phyloP scores from a whole-genome alignment of 208 protist genomes.

The Strigomonas culicis region DNA sequence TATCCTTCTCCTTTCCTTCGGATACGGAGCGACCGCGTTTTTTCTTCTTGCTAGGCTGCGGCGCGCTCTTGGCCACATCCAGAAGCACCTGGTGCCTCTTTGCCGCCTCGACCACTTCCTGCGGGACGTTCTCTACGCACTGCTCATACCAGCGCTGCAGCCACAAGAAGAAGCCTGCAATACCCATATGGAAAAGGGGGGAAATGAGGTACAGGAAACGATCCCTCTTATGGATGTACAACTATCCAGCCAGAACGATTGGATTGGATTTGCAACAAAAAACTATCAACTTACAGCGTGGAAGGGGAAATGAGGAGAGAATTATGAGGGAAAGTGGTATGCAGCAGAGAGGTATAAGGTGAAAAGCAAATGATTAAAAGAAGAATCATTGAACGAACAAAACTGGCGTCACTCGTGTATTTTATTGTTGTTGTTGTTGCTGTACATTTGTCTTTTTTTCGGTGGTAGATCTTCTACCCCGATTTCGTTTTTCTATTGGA shows the following conservation, averaged over 20 bases:
- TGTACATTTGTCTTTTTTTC: too few species aligned
- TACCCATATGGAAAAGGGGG: slow-evolving; percentile 52
- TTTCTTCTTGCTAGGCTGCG: too few species aligned
- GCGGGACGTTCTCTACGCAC: slow-evolving; percentile 82
- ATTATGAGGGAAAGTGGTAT: not conserved
- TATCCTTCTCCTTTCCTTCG: slow-evolving; percentile 4
- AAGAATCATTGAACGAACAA: too few species aligned
- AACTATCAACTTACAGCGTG: too few species aligned
- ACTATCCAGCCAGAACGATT: not conserved
- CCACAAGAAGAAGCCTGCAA: slow-evolving; percentile 90
- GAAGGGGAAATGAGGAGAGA: too few species aligned
- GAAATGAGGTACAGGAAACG: not conserved
- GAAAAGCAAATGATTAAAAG: too few species aligned
- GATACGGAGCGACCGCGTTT: not conserved
- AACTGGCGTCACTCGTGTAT: too few species aligned
- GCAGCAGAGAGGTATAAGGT: too few species aligned
- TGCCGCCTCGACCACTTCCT: slow-evolving; percentile 56
- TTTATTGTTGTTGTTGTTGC: too few species aligned
- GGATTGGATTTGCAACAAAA: not conserved
- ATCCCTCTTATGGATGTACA: not conserved
- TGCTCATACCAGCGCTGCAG: slow-evolving; percentile 76
- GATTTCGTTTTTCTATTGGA: too few species aligned
- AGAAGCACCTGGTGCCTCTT: slow-evolving; percentile 30
- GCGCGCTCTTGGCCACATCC: not conserved
- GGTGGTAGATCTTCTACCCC: too few species aligned